Conservation (phyloP, 2,329 filamentous ascomycete genomes). For the Helminthosporium solani region DNA sequence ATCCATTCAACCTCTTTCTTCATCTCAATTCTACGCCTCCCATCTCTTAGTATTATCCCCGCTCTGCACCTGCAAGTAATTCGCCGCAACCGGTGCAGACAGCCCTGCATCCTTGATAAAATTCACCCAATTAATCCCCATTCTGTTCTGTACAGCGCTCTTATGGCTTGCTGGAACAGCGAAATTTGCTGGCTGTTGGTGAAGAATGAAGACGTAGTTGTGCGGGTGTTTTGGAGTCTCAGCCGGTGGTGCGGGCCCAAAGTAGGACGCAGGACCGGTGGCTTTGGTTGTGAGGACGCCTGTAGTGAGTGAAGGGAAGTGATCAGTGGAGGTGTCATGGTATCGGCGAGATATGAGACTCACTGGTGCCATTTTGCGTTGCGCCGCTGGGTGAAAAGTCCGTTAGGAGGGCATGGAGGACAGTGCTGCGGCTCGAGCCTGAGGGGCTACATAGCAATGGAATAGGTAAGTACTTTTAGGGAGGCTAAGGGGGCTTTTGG, state of each 20-base stretch:
- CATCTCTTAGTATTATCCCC: slow-evolving; percentile 23
- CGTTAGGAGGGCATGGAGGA: slow-evolving; percentile 32
- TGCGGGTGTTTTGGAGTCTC: slow-evolving; percentile 30
- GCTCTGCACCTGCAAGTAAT: slow-evolving; percentile 28
- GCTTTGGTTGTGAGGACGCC: slow-evolving; percentile 26
- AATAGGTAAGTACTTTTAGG: not conserved
- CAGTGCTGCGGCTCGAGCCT: slow-evolving; percentile 18
- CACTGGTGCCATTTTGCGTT: slow-evolving; percentile 24
- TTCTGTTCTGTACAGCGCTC: slow-evolving; percentile 18
- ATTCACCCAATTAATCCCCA: slow-evolving; percentile 23
- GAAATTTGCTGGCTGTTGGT: slow-evolving; percentile 30
- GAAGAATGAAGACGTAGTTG: slow-evolving; percentile 34
- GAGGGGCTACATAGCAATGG: slow-evolving; percentile 1
- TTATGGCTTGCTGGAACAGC: slow-evolving; percentile 23
- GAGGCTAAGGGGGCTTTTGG: not conserved
- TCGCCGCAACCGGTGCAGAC: slow-evolving; percentile 20
- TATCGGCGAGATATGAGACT: too few species aligned
- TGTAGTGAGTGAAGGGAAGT: too few species aligned
- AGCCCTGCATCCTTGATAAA: slow-evolving; percentile 26
- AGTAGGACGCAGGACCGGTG: slow-evolving; percentile 31
- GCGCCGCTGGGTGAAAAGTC: slow-evolving; percentile 25
- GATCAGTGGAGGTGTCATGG: too few species aligned
- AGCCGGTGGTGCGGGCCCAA: slow-evolving; percentile 32
- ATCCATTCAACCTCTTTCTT: not conserved
- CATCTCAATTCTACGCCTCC: slow-evolving; percentile 1